These are phyloP conservation scores for Sonneratia alba DNA, from an alignment of 345 rosid species.

Conservation along the genomic window DNA sequence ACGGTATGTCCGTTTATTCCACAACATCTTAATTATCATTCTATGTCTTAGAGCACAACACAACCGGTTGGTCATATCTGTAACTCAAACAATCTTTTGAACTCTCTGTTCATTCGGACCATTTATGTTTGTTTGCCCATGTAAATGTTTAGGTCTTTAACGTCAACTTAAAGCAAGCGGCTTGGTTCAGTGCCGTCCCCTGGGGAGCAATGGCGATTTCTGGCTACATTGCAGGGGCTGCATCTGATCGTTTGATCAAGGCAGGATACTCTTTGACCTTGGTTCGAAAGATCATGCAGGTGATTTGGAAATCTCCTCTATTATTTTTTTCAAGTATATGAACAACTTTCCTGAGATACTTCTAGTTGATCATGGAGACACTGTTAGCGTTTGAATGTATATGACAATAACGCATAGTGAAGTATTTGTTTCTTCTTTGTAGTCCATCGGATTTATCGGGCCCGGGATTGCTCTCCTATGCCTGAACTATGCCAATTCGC, in stretches of 20 bases:
- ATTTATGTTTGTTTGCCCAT: not conserved
- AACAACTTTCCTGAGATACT: too few relatives aligned
- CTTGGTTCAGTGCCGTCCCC: slow-evolving; percentile 97
- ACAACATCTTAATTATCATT: not conserved
- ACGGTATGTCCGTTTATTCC: slow-evolving; percentile 33
- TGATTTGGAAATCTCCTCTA: slow-evolving; percentile 4
- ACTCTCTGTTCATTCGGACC: too few relatives aligned
- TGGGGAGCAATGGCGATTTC: slow-evolving; percentile 91
- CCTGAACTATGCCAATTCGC: slow-evolving; percentile 68
- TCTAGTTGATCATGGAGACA: too few relatives aligned
- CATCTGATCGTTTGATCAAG: slow-evolving; percentile 58
- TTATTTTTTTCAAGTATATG: not conserved
- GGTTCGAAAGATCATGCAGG: slow-evolving; percentile 95
- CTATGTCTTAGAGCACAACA: too few relatives aligned
- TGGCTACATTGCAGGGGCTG: slow-evolving; percentile 72
- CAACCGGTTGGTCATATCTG: too few relatives aligned
- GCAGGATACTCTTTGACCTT: slow-evolving; percentile 64
- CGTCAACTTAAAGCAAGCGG: slow-evolving; percentile 90
- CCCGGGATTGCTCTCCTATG: slow-evolving; percentile 77
- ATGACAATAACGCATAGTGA: not conserved
- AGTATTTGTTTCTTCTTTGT: not conserved
- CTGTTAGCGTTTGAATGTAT: not conserved
- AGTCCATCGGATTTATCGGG: slow-evolving; percentile 88
- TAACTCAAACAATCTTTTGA: too few relatives aligned
- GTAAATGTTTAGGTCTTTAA: slow-evolving; percentile 46